These are phyloP conservation scores for Tulasnella calospora DNA, from an alignment of 768 basidiomycete genomes.

Conservation along the genomic window DNA sequence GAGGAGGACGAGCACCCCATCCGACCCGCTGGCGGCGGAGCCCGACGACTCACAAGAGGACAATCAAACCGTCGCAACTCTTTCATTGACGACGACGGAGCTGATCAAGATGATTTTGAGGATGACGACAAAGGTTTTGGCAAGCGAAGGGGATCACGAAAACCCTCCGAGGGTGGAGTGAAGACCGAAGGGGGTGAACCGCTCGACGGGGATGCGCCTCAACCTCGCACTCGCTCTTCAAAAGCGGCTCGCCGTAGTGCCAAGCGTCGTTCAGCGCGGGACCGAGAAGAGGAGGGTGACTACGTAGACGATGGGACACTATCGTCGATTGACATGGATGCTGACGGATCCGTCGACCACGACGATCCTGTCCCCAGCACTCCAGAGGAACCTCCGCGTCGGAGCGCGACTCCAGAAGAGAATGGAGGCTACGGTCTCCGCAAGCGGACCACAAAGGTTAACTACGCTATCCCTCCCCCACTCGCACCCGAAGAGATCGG, in stretches of 20 bases:
- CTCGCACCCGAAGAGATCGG: slow-evolving; percentile 59
- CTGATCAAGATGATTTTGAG: slow-evolving; percentile 44
- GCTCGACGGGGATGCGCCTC: not conserved
- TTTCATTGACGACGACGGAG: slow-evolving; percentile 30
- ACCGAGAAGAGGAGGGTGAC: slow-evolving; percentile 19
- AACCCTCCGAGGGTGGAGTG: slow-evolving; percentile 11
- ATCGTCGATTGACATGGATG: slow-evolving; percentile 21
- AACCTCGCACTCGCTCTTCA: not conserved
- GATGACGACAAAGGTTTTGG: slow-evolving; percentile 14
- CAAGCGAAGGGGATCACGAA: slow-evolving; percentile 10
- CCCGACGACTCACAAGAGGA: slow-evolving; percentile 6
- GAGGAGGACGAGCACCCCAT: slow-evolving; percentile 26
- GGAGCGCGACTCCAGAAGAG: slow-evolving; percentile 4
- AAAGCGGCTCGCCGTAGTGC: not conserved
- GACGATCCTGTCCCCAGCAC: slow-evolving; percentile 19
- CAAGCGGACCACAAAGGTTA: slow-evolving; percentile 54
- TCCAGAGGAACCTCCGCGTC: slow-evolving; percentile 23
- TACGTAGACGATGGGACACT: slow-evolving; percentile 18
- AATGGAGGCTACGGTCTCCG: slow-evolving; percentile 58
- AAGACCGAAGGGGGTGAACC: slow-evolving; percentile 10
- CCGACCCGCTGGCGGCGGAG: slow-evolving; percentile 12
- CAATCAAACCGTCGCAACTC: slow-evolving; percentile 14
- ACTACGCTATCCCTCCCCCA: slow-evolving; percentile 78
- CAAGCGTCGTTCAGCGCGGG: slow-evolving; percentile 21
- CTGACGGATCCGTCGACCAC: slow-evolving; percentile 21